Evolutionary conservation across 116 monocot genomes (phyloP), one percentile per base, ranked within the genome.

Genomic region (Iris pallida): DNA sequence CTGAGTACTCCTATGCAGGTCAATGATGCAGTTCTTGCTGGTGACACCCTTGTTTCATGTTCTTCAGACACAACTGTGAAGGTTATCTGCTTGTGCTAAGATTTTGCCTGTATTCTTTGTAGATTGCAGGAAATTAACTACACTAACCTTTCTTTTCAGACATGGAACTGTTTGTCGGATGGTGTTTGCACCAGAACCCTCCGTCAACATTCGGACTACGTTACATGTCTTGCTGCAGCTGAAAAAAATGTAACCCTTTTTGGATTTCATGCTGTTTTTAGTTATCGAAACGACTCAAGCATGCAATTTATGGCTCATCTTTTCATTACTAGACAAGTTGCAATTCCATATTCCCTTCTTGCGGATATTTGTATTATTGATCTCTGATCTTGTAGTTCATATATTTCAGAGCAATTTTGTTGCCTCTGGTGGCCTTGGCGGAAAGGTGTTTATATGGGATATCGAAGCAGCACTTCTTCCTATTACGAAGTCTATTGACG

Each of bases 171-270:
- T 75, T 86, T 90, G 42, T 98, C 93, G 11, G 80, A 82, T 73
- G 85, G 87, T 45, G 68, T 71, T 73, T 98, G 98, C 62, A 82
- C 82, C n/a, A 85, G 85, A 65, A 98, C 98, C 75, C 85, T 98
- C 20, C 93, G 83, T 45, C 98, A 98, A 68, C 98, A 98, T 86
- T 86, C 98, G 54, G 98, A 98, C 72, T 98, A 93, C 82, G 98
- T 98, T 17, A 98, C 76, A 64, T 93, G 93, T 70, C 90, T 98
- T 71, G 81, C 93, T 71, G 73, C 79, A 11, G 86, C 87, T 47
- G 88, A 80, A 63, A 92, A 90, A 59, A 93, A 93, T 88, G 98
- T 98, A 90, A 78, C 11, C 14, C 60, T 65, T 55, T 59, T 16
- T 20, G 20, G 30, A 62, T 81, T 67, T 54, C 20, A 44, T 51